phyloP scores from a whole-genome alignment of 1,284 basidiomycete species.

The Ustilago vetiveriae region DNA sequence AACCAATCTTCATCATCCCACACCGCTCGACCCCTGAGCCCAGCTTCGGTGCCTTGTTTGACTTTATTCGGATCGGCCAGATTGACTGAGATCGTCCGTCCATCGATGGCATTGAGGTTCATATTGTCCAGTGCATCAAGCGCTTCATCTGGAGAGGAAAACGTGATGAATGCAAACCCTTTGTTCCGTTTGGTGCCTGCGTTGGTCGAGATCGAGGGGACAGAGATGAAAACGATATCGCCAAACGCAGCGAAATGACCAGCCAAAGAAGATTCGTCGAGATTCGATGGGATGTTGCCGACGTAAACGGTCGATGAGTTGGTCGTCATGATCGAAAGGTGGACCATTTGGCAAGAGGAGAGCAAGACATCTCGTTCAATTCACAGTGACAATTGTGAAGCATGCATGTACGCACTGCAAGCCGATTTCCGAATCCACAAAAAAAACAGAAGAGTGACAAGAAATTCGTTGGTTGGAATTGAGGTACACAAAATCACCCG shows the following conservation, averaged over 20 bases:
- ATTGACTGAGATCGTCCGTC: constrained; percentile 31
- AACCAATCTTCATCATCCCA: constrained; percentile 50
- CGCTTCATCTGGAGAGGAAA: constrained; percentile 23
- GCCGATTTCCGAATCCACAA: background rate
- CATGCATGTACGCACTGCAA: no score
- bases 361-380: background rate
- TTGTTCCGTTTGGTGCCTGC: constrained; percentile 18
- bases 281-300: constrained; percentile 21
- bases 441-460: background rate
- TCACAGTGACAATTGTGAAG: no score
- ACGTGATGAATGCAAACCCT: constrained; percentile 50
- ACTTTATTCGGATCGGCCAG: constrained; percentile 34
- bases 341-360: background rate
- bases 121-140: constrained; percentile 54
- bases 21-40: constrained; percentile 9
- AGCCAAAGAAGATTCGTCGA: constrained; percentile 28
- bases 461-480: background rate
- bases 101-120: constrained; percentile 40
- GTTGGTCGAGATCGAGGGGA: constrained; percentile 17
- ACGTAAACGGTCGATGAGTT: constrained; percentile 26
- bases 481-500: constrained; percentile 3
- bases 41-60: background rate
- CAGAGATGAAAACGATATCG: constrained; percentile 44
- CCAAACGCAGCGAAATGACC: constrained; percentile 39
- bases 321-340: background rate